These are phyloP conservation scores for Croton laevigatus DNA, from an alignment of 441 rosid species.

Conservation along the genomic window DNA sequence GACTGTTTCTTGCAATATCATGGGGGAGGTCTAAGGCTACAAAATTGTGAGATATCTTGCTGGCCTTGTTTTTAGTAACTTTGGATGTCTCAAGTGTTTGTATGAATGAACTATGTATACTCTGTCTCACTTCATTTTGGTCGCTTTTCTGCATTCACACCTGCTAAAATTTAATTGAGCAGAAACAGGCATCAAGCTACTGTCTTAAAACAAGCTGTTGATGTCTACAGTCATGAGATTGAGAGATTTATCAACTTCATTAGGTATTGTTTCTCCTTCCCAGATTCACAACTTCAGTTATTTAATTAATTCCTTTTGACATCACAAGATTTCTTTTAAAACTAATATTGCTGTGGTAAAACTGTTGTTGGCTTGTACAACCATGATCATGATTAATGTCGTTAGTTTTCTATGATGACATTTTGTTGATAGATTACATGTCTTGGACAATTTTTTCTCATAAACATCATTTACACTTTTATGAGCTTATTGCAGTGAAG, in stretches of 20 bases:
- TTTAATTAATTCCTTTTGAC: neutral
- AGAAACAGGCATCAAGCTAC: slow-evolving; percentile 56
- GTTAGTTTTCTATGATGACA: neutral
- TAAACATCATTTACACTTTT: neutral
- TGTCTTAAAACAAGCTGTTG: slow-evolving; percentile 68
- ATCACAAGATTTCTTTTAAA: neutral
- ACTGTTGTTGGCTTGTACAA: neutral
- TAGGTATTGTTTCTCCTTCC: slow-evolving; percentile 49
- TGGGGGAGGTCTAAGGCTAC: slow-evolving; percentile 62
- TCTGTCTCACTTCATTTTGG: slow-evolving; percentile 17
- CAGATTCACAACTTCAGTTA: slow-evolving; percentile 4
- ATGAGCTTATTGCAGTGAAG: neutral
- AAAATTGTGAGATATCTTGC: slow-evolving; percentile 56
- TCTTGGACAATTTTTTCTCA: neutral
- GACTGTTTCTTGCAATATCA: slow-evolving; percentile 57
- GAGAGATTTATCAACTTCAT: slow-evolving; percentile 76
- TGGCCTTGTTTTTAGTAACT: slow-evolving; percentile 17
- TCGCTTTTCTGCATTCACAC: slow-evolving; percentile 25
- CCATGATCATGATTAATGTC: neutral
- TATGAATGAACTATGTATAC: neutral
- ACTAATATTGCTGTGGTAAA: neutral
- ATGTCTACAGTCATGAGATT: slow-evolving; percentile 67
- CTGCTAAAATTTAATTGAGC: slow-evolving; percentile 25
- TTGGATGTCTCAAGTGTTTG: neutral
- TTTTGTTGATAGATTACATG: slow-evolving; percentile 1